Conservation (phyloP, 108 stramenopile species). For the Halocafeteria seosinensis region DNA sequence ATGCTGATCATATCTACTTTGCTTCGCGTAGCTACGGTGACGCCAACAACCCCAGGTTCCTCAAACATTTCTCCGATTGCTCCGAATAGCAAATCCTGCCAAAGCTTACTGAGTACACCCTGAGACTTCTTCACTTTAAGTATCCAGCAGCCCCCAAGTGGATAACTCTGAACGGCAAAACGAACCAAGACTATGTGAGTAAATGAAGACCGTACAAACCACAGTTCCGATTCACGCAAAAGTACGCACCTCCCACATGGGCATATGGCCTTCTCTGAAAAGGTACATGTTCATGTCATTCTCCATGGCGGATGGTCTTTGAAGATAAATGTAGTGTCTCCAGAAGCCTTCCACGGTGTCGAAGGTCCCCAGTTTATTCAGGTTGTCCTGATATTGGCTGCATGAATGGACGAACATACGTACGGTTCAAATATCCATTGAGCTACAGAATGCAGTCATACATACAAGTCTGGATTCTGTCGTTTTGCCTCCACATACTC, state of each 20-base stretch:
- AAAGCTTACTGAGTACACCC: slow-evolving; percentile 30
- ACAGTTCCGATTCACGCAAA: slow-evolving; percentile 4
- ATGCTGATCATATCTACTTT: slow-evolving; percentile 28
- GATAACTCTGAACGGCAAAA: too few relatives aligned
- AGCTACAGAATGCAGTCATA: too few relatives aligned
- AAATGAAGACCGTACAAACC: background rate
- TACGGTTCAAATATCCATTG: too few relatives aligned
- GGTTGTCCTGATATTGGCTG: background rate
- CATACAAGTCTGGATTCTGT: background rate
- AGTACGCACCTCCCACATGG: slow-evolving; percentile 42
- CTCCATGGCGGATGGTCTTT: slow-evolving; percentile 27
- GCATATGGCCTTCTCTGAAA: slow-evolving; percentile 26
- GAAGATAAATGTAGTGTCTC: slow-evolving; percentile 29
- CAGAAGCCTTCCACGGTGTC: slow-evolving; percentile 36
- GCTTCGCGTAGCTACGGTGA: slow-evolving; percentile 23
- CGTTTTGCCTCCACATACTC: background rate
- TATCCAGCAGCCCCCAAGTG: slow-evolving; percentile 37
- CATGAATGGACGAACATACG: too few relatives aligned
- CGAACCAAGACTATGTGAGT: too few relatives aligned
- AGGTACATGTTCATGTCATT: slow-evolving; percentile 31
- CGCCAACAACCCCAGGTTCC: slow-evolving; percentile 32
- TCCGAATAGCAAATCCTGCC: slow-evolving; percentile 36
- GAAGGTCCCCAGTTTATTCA: slow-evolving; percentile 16
- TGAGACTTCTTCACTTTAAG: slow-evolving; percentile 19
- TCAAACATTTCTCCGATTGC: slow-evolving; percentile 31